Evolutionary conservation across 2,329 filamentous ascomycete species (phyloP).

Genomic region (Clarireedia hainanense): DNA sequence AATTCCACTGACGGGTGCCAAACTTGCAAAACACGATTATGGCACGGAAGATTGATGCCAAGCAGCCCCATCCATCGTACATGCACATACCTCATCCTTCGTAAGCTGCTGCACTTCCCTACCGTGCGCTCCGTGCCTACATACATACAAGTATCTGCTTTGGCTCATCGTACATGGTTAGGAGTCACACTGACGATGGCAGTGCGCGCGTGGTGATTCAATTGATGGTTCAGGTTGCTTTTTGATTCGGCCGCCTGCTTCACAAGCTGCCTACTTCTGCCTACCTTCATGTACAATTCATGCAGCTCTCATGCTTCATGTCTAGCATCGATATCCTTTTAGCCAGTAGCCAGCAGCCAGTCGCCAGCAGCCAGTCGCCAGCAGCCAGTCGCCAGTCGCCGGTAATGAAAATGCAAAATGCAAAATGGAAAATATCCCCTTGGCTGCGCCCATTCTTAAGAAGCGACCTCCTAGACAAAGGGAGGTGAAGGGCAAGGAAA

Average conservation of each 20-base stretch:
- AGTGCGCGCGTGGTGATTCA: background rate
- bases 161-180: slow-evolving; percentile 1
- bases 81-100: too few species aligned
- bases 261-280: slow-evolving; percentile 2
- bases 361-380: too few species aligned
- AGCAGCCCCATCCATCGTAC: too few species aligned
- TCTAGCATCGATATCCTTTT: background rate
- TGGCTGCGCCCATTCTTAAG: background rate
- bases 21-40: too few species aligned
- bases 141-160: background rate
- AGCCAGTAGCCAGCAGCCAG: too few species aligned
- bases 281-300: slow-evolving; percentile 1
- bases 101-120: too few species aligned
- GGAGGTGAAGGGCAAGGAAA: background rate
- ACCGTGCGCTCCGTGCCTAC: background rate
- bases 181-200: slow-evolving; percentile 1
- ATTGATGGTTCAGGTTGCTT: background rate
- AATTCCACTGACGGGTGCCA: too few species aligned
- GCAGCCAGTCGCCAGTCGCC: too few species aligned
- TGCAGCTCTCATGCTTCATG: background rate
- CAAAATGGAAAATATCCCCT: background rate
- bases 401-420: too few species aligned
- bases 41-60: too few species aligned
- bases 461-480: background rate
- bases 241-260: background rate